Conservation (phyloP, 2,329 filamentous ascomycete species). For the Ceratocystis cacaofunesta region DNA sequence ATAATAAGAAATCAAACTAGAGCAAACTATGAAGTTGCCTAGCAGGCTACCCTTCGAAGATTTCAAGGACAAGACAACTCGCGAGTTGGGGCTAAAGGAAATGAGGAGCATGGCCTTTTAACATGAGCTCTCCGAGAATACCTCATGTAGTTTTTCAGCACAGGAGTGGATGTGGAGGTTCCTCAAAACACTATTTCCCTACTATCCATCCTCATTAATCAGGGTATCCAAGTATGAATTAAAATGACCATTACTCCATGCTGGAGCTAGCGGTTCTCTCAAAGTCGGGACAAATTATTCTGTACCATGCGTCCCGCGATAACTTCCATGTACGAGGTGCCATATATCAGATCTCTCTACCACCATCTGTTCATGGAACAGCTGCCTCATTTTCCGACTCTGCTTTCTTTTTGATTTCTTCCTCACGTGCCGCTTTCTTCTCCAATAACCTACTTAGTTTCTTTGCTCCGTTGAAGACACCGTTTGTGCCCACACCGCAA, state of each 20-base stretch:
- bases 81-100: background rate
- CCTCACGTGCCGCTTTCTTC: conserved; percentile 49
- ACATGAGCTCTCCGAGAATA: background rate
- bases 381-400: conserved; percentile 26
- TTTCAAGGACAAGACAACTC: background rate
- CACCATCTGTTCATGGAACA: too few species aligned
- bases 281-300: too few species aligned
- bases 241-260: too few species aligned
- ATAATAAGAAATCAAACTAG: background rate
- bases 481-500: conserved; percentile 71
- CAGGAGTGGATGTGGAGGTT: background rate
- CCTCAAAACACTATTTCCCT: too few species aligned
- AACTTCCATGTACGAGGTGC: too few species aligned
- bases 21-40: background rate
- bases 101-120: background rate
- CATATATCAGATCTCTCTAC: too few species aligned
- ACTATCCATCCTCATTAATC: too few species aligned
- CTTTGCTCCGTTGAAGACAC: conserved; percentile 81
- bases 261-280: too few species aligned
- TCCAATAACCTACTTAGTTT: conserved; percentile 68
- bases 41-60: background rate
- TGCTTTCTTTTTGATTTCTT: conserved; percentile 36
- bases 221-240: too few species aligned
- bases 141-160: background rate
- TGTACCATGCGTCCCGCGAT: too few species aligned